phyloP scores from a whole-genome alignment of 257 asterid species.

The Orobanche coerulescens region DNA sequence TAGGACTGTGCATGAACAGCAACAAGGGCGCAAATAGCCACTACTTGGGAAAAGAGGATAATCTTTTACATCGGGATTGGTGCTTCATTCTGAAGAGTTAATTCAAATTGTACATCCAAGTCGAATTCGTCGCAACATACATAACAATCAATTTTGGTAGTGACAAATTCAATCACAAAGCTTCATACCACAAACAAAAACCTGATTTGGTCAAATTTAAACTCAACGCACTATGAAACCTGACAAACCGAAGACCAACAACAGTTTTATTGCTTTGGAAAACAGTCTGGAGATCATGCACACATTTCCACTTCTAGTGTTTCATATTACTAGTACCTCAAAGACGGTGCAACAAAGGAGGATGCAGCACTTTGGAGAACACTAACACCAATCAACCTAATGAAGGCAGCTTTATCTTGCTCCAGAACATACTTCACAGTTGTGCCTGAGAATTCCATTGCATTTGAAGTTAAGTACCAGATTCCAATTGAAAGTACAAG shows the following conservation, averaged over 20 bases:
- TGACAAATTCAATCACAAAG: background rate
- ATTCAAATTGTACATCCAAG: too few species aligned
- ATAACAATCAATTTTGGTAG: background rate
- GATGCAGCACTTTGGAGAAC: conserved; percentile 98
- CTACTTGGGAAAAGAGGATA: too few species aligned
- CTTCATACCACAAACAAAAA: conserved; percentile 6
- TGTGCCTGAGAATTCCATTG: conserved; percentile 57
- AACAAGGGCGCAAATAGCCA: too few species aligned
- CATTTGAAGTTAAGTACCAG: conserved; percentile 13
- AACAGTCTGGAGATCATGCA: background rate
- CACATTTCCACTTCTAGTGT: background rate
- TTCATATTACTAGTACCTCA: conserved; percentile 49
- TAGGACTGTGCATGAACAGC: too few species aligned
- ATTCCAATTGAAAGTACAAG: conserved; percentile 3
- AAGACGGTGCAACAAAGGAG: conserved; percentile 93
- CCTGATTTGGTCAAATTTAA: background rate
- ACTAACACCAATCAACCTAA: conserved; percentile 84
- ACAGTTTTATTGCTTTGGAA: conserved; percentile 7
- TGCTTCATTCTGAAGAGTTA: too few species aligned
- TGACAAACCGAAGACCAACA: background rate
- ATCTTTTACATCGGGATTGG: too few species aligned
- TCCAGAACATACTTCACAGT: conserved; percentile 91
- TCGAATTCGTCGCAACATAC: too few species aligned
- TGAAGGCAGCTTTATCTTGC: conserved; percentile 85
- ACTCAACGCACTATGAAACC: conserved; percentile 4